Evolutionary conservation across 2,329 filamentous ascomycete species (phyloP), one percentile per base, ranked within the genome.

Genomic region (Ophiostoma novo-ulmi): DNA sequence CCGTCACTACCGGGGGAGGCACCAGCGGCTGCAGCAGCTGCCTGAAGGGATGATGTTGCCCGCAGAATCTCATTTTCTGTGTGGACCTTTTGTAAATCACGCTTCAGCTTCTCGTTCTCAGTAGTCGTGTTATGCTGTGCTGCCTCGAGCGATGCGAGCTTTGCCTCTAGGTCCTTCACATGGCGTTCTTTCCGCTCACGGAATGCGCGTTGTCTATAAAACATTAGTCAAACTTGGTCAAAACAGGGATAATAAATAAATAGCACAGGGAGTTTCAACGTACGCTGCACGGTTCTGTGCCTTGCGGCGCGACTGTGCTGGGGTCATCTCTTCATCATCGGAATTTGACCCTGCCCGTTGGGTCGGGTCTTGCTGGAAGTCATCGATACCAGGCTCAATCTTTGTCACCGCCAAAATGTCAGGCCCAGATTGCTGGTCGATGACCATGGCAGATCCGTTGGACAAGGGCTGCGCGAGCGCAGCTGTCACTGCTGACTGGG

Each of bases 61-160:
- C 93, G 90, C 48, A 98, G 83, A 70, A 97, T 94, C 80, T 97
- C 92, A 78, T 97, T 97, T 78, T 98, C 94, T 10, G 93, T 97
- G 72, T 88, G 89, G 69, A 92, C 88, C 77, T 91, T 91, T 74
- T 95, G 91, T 38, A 97, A 84, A 76, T 96, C 90, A 26, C 91
- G 88, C 80, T 92, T 94, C 38, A 98, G 83, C 44, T 90, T 89
- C 79, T 97, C 92, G 77, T 97, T 97, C 79, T 97, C 94, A 64
- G 89, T 87, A 58, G 89, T 86, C 0, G 95, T 86, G 44, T 87
- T 85, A 70, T 89, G 86, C 69, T 92, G 91, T 68, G 89, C 88
- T 72, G 89, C 88, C 78, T 97, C 91, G 41, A 97, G 87, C 67
- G 83, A 85, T 68, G 87, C 89, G 38, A 98, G 88, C 78, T 97